Base-by-base conservation (phyloP, 257 asterid genomes). In the Solanum bulbocastanum region DNA sequence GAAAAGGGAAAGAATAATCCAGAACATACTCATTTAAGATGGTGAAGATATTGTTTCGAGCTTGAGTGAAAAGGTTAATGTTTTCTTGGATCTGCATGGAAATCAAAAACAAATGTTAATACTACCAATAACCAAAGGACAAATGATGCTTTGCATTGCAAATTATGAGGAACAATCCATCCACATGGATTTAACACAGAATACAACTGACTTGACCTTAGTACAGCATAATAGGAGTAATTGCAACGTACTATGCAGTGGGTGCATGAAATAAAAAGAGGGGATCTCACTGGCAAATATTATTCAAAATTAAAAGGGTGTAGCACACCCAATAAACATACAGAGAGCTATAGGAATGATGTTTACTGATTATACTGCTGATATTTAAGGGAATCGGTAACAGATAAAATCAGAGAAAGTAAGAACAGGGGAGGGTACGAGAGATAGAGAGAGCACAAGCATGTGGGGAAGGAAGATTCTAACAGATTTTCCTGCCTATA, bases 11-110 rank as follows among this genome's bases (percentile, higher is more conserved):
- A 81, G 69, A 60, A 49, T 46, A 18, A 81, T 46, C 69, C 69
- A 49, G 20, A 81, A 91, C 96, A 6, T 94, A 95, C 98, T 94
- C 98, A 71, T 94, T 94, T 90, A 95, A 89, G 87, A 95, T 89
- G 32, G 93, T 88, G 84, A 94, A 91, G 91, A 94, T 94, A 88
- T 92, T 94, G 89, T 88, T 88, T 87, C 96, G 95, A 92, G 95
- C 96, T 94, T 93, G 96, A 89, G 91, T 87, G 84, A 96, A 90
- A 93, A 95, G 96, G 90, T 89, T 90, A 69, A 96, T 89, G 90
- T 96, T 96, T 86, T 96, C 98, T 10, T 91, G 93, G 68, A 96
- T 87, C 99, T 96, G 96, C 94, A 81, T 20, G 30, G 6, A 49
- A 49, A 49, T 27, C 58, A 33, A 46, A 81, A 79, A 52, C 18